Conservation (phyloP, 192 early-diverging fungal genomes). For the Gonapodya sp. region DNA sequence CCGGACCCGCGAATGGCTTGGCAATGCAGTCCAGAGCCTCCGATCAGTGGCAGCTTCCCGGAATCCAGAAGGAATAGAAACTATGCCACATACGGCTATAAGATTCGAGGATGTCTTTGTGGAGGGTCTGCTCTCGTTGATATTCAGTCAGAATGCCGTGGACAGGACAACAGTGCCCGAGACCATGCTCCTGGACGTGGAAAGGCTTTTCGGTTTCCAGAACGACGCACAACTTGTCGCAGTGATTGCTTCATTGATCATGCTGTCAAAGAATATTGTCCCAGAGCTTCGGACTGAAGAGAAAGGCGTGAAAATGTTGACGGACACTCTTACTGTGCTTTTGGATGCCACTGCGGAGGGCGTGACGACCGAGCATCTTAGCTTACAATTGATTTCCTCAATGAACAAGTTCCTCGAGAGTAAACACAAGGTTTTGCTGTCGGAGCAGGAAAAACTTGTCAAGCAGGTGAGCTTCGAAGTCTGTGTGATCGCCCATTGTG, state of each 20-base stretch:
- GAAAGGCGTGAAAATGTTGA: constrained; percentile 16
- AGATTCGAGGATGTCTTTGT: constrained; percentile 40
- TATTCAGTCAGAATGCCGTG: constrained; percentile 35
- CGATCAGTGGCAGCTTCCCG: constrained; percentile 26
- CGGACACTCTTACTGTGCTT: constrained; percentile 25
- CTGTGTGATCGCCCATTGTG: too few species aligned
- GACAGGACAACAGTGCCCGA: constrained; percentile 38
- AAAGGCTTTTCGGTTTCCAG: constrained; percentile 53
- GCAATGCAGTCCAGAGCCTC: constrained; percentile 21
- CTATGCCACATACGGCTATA: constrained; percentile 22
- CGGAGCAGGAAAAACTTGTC: constrained; percentile 27
- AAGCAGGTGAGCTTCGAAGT: neutral
- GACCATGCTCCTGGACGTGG: constrained; percentile 57
- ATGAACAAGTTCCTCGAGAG: constrained; percentile 18
- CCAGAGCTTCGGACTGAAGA: constrained; percentile 28
- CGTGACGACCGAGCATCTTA: constrained; percentile 22
- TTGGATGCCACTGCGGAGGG: constrained; percentile 21
- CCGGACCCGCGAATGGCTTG: constrained; percentile 54
- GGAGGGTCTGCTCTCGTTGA: constrained; percentile 35
- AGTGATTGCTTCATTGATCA: constrained; percentile 55
- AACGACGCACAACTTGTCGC: constrained; percentile 62
- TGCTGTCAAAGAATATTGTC: constrained; percentile 57
- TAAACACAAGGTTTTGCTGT: constrained; percentile 9
- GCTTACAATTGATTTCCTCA: constrained; percentile 16
- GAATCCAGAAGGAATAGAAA: constrained; percentile 43